Evolutionary conservation across 176 grass and related monocot species (phyloP).

Genomic region (Areca catechu): DNA sequence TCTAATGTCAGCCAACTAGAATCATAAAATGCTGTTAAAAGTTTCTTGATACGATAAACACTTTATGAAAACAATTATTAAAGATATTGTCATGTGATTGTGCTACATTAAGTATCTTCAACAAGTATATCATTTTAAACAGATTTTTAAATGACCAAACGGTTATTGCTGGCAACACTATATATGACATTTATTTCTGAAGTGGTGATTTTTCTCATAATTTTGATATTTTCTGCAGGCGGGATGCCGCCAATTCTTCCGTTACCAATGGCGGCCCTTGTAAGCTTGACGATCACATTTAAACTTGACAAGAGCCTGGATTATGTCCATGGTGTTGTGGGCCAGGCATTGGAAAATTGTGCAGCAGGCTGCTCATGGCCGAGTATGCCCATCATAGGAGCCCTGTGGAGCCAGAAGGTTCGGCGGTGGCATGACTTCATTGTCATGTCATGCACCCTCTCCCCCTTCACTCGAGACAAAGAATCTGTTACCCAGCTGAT

Average conservation of each 20-base stretch:
- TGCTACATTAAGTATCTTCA: no score
- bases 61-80: no score
- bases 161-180: no score
- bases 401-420: slow-evolving; percentile 90
- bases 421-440: slow-evolving; percentile 90
- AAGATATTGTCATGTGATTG: no score
- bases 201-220: no score
- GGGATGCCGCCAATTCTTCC: slow-evolving; percentile 88
- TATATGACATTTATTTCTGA: no score
- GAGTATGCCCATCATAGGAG: slow-evolving; percentile 94
- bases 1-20: no score
- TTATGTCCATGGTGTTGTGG: slow-evolving; percentile 51
- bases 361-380: slow-evolving; percentile 70
- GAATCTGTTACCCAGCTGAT: slow-evolving; percentile 67
- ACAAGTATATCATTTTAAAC: no score
- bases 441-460: slow-evolving; percentile 62
- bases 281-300: slow-evolving; percentile 97
- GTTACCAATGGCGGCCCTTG: slow-evolving; percentile 88
- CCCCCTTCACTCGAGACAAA: slow-evolving; percentile 72
- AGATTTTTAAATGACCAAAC: no score
- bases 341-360: slow-evolving; percentile 83
- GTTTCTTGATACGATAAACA: no score
- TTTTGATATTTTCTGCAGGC: slow-evolving; percentile 27
- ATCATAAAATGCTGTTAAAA: no score
- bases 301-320: slow-evolving; percentile 81